Conservation (phyloP, 768 basidiomycete genomes). For the Holtermanniella nyarrowii region DNA sequence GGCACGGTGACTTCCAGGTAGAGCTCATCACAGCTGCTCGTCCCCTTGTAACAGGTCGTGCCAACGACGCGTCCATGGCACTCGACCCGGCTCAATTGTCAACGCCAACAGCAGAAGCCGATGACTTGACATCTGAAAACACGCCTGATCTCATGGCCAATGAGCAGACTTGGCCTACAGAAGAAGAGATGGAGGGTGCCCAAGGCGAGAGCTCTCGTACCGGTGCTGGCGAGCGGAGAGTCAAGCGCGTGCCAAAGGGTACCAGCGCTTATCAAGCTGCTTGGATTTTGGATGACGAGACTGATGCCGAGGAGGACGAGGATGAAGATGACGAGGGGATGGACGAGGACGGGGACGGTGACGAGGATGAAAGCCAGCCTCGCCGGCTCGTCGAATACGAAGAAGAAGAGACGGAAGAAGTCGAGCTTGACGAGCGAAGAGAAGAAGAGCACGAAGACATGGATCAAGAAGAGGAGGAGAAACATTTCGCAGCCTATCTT, state of each 20-base stretch:
- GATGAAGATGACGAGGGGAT: slow-evolving; percentile 28
- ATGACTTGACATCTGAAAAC: slow-evolving; percentile 78
- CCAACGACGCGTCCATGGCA: slow-evolving; percentile 32
- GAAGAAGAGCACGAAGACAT: slow-evolving; percentile 50
- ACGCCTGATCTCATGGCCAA: slow-evolving; percentile 80
- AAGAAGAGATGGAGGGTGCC: slow-evolving; percentile 72
- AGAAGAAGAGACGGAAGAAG: slow-evolving; percentile 53
- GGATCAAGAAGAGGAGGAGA: slow-evolving; percentile 64
- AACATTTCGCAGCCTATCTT: slow-evolving; percentile 50
- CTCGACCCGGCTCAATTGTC: slow-evolving; percentile 48
- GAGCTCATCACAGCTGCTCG: slow-evolving; percentile 61
- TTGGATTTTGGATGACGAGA: slow-evolving; percentile 68
- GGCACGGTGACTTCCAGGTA: slow-evolving; percentile 78
- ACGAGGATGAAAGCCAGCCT: slow-evolving; percentile 48
- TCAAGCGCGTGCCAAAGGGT: slow-evolving; percentile 83
- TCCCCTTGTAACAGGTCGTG: slow-evolving; percentile 25
- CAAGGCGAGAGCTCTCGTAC: slow-evolving; percentile 46
- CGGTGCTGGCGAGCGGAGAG: slow-evolving; percentile 56
- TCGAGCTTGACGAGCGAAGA: slow-evolving; percentile 45
- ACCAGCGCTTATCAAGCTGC: slow-evolving; percentile 95
- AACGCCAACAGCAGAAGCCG: slow-evolving; percentile 56
- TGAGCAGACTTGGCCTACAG: slow-evolving; percentile 98
- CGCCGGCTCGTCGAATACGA: too few species aligned
- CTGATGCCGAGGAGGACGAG: slow-evolving; percentile 29
- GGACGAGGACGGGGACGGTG: slow-evolving; percentile 15